Base-by-base conservation (phyloP, 2,329 filamentous ascomycete genomes). In the Fusarium tupiense region DNA sequence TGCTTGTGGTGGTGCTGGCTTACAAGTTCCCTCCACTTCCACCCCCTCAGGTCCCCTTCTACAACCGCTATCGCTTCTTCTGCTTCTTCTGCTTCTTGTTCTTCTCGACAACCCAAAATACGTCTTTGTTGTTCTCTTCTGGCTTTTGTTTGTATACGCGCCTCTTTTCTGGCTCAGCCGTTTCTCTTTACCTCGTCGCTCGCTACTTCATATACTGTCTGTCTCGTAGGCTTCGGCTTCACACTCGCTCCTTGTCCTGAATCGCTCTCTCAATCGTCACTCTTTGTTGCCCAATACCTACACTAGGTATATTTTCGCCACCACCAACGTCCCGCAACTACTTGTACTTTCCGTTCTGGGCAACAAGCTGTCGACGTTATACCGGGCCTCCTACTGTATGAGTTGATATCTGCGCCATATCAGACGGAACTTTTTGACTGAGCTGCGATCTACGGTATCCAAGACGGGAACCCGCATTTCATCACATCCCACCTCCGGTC, bases 401-500 rank as follows among this genome's bases (percentile, higher is more conserved):
- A 66, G 41, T 71, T 61, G 47, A 66, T 63, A 20, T 29, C 49
- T 53, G 47, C 72, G 46, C 67, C 64, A 74, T 72, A 67, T 65
- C 40, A 67, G 57, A 62, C 73, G 40, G 62, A 63, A 57, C 64
- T 61, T 67, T 72, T 74, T 60, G 44, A 38, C 57, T 47, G 70
- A 75, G 61, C 59, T 61, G 66, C 72, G 62, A 65, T 64, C 62
- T 58, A 68, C 67, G 35, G 71, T 61, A 53, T 59, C 60, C 56
- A 64, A 69, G 58, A 64, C 67, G 64, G 61, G 58, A 76, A 49
- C 58, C 65, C 65, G 61, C 74, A 78, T 77, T 73, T 77, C 70
- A 49, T 69, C 61, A 58, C 60, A 66, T 66, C 58, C 49, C 53
- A 49, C 56, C 54, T 68, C 40, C 43, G 44, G 47, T 26, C 53